Percentiles rank a stretch among this genome's conserved stretches.
These are phyloP conservation scores for Fonsecaea monophora DNA, from an alignment of 2,329 filamentous ascomycete genomes.

Conservation along the genomic window DNA sequence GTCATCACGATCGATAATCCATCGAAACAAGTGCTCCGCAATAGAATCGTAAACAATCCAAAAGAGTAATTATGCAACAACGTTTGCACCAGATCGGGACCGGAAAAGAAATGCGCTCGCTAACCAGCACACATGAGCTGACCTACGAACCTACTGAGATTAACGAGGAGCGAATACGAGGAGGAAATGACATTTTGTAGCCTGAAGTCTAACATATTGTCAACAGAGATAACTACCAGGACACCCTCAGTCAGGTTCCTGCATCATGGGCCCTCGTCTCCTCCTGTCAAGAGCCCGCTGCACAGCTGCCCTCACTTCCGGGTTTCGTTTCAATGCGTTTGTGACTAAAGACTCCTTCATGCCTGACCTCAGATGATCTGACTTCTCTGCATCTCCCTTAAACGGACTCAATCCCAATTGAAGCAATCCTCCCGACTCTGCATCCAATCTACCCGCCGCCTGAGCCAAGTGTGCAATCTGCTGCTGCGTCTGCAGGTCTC, in stretches of 20 bases:
- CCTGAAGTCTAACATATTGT: not conserved
- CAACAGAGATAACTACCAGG: slow-evolving; percentile 3
- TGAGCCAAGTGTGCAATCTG: slow-evolving; percentile 72
- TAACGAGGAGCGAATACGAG: not conserved
- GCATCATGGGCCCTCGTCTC: slow-evolving; percentile 27
- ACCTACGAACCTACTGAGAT: not conserved
- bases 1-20: not conserved
- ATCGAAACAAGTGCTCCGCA: not conserved
- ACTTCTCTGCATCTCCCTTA: slow-evolving; percentile 70
- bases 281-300: slow-evolving; percentile 58
- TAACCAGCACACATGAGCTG: not conserved
- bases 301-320: slow-evolving; percentile 81
- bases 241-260: slow-evolving; percentile 14
- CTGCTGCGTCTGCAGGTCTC: slow-evolving; percentile 61
- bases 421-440: slow-evolving; percentile 73
- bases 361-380: slow-evolving; percentile 70
- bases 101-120: not conserved
- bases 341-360: slow-evolving; percentile 88
- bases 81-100: not conserved
- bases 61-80: not conserved
- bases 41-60: not conserved
- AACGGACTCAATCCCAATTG: slow-evolving; percentile 83
- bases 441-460: slow-evolving; percentile 65
- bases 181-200: not conserved
- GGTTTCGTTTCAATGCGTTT: slow-evolving; percentile 79